These are phyloP conservation scores for Pythium sp. DNA, from an alignment of 352 stramenopile species.

Conservation along the genomic window DNA sequence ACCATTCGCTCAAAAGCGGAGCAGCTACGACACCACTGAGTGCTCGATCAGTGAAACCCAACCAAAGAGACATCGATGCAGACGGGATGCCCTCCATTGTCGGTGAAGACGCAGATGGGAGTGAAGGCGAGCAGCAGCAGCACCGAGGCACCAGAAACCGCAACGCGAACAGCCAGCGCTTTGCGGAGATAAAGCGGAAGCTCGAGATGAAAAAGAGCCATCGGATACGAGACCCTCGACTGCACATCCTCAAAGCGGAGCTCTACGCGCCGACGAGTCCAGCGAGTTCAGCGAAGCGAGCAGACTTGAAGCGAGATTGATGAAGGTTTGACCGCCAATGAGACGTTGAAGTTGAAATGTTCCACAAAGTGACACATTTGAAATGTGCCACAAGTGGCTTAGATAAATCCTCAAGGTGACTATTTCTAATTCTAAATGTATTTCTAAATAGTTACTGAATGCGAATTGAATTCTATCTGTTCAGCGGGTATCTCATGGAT, in stretches of 20 bases:
- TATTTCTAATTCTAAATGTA: too few species aligned
- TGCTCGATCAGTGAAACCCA: conserved; percentile 7
- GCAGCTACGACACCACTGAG: conserved; percentile 10
- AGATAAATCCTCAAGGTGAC: too few species aligned
- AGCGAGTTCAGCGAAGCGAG: background rate
- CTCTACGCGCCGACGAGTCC: conserved; percentile 14
- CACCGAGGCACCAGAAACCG: conserved; percentile 3
- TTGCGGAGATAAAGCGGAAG: conserved; percentile 37
- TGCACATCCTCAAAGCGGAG: conserved; percentile 52
- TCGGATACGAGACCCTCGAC: conserved; percentile 30
- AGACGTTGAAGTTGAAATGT: too few species aligned
- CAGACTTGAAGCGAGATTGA: background rate
- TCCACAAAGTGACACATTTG: too few species aligned
- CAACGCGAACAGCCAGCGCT: conserved; percentile 41
- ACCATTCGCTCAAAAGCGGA: conserved; percentile 20
- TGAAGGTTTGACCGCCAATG: too few species aligned
- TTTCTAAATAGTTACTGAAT: background rate
- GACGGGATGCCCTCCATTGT: background rate
- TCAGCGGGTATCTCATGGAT: background rate
- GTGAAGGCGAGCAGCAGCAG: background rate
- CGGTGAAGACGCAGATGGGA: background rate
- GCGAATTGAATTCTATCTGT: background rate
- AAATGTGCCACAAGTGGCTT: too few species aligned
- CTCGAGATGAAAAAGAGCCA: conserved; percentile 30
- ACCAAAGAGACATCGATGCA: conserved; percentile 11